Base-by-base conservation (phyloP, 2,329 filamentous ascomycete genomes). In the Penicillium sp. region DNA sequence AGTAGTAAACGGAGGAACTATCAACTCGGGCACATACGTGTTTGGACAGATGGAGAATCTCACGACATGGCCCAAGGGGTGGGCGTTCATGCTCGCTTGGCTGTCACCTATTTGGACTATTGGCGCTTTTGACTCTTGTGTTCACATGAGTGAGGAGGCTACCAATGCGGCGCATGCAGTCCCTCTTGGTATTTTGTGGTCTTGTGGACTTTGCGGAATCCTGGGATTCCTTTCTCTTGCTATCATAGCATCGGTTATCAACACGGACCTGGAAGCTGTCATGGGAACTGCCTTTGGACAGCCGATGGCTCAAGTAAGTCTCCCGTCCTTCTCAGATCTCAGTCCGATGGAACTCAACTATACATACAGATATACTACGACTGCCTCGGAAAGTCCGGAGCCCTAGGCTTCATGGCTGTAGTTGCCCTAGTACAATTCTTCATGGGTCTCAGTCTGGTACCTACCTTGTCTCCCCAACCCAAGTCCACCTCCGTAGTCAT, bases 31-130 rank as follows among this genome's bases (percentile, higher is more conserved):
- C 3, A 62, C 72, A 13, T 88, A 82, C 64, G 85, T 89, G 46
- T 89, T 88, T 66, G 78, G 80, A 0, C 75, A 84, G n/a, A 75
- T 81, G 1, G 81, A 84, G 19, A 88, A 88, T 67, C 73, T 85
- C 6, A 87, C 85, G 0, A 82, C 81, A 0, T 88, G 86, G 84
- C 83, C 84, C 1, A 78, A 77, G 0, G 83, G 83, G 1, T 86
- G 84, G 82, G 77, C 84, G 0, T 88, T 88, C 66, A 87, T 88
- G 79, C 73, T 88, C 3, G 78, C 84, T 0, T 88, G 85, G 85
- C 76, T 88, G 17, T 82, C 79, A 26, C 86, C 86, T 0, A 88
- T 89, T 60, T 89, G 86, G 86, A 86, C 85, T 0, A 77, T 76
- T 53, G 76, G 76, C 0, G 81, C 77, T 0, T 87, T 87, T 65